phyloP scores from a whole-genome alignment of 495 filamentous ascomycete species.

The Jackrogersella multiformis region DNA sequence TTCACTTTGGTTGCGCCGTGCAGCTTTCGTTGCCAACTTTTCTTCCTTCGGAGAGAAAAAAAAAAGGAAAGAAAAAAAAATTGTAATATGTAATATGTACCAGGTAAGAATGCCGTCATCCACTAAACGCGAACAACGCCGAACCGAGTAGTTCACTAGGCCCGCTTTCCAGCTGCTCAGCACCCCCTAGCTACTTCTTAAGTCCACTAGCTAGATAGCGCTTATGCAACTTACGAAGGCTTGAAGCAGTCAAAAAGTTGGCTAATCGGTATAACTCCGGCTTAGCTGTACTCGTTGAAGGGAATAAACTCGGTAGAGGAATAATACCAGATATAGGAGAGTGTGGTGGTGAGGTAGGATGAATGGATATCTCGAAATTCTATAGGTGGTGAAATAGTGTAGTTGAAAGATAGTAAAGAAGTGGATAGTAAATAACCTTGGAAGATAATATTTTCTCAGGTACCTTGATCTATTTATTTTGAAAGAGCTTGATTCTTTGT shows the following conservation, averaged over 20 bases:
- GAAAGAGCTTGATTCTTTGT: too few relatives aligned
- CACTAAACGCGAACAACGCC: conserved; percentile 19
- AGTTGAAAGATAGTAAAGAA: too few relatives aligned
- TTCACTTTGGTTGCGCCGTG: conserved; percentile 26
- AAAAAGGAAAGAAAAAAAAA: conserved; percentile 15
- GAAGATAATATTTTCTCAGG: too few relatives aligned
- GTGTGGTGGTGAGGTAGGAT: too few relatives aligned
- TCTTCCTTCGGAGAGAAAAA: conserved; percentile 12
- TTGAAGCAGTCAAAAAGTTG: too few relatives aligned
- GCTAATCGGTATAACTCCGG: conserved; percentile 32
- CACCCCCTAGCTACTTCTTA: not conserved
- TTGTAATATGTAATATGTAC: not conserved
- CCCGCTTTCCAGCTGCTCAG: not conserved
- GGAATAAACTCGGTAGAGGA: too few relatives aligned
- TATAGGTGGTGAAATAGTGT: too few relatives aligned
- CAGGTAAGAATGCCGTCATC: conserved; percentile 42
- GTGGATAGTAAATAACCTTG: too few relatives aligned
- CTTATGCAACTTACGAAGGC: conserved; percentile 21
- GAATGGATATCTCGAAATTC: too few relatives aligned
- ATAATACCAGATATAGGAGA: too few relatives aligned
- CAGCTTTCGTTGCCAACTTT: conserved; percentile 8
- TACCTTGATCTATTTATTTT: too few relatives aligned
- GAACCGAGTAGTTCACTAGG: conserved; percentile 19
- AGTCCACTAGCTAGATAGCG: too few relatives aligned
- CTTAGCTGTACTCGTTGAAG: not conserved